Evolutionary conservation across 176 grass and related monocot genomes (phyloP).

Genomic region (Carex parvula): DNA sequence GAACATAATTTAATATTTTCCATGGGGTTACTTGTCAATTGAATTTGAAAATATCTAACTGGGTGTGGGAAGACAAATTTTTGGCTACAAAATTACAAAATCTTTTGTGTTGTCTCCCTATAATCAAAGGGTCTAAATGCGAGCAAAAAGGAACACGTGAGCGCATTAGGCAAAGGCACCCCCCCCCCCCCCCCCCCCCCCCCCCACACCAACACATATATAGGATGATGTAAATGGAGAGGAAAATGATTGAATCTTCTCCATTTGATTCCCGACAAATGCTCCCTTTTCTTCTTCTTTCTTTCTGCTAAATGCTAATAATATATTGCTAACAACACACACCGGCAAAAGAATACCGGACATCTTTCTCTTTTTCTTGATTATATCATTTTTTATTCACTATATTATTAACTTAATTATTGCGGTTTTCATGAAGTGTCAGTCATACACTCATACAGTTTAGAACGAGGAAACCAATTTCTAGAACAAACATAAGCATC

Average conservation of each 20-base stretch:
- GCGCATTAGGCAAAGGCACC: not conserved
- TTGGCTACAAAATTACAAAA: slow-evolving; percentile 12
- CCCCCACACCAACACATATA: not conserved
- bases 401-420: too few relatives aligned
- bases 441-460: too few relatives aligned
- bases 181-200: too few relatives aligned
- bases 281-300: not conserved
- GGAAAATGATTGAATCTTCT: not conserved
- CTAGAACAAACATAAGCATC: too few relatives aligned
- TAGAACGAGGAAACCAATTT: too few relatives aligned
- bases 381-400: not conserved
- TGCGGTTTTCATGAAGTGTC: too few relatives aligned
- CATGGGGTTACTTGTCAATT: not conserved
- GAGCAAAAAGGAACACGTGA: not conserved
- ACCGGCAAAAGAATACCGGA: not conserved
- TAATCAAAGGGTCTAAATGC: slow-evolving; percentile 13
- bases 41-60: not conserved
- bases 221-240: not conserved
- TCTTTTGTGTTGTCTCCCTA: not conserved
- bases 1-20: not conserved
- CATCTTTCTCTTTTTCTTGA: not conserved
- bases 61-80: not conserved
- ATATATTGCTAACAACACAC: not conserved
- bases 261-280: slow-evolving; percentile 3
- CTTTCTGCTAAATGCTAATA: not conserved